Percentiles rank a stretch among this genome's conserved stretches.
These are phyloP conservation scores for Parmales sp. DNA, from an alignment of 108 stramenopile species.

Conservation along the genomic window DNA sequence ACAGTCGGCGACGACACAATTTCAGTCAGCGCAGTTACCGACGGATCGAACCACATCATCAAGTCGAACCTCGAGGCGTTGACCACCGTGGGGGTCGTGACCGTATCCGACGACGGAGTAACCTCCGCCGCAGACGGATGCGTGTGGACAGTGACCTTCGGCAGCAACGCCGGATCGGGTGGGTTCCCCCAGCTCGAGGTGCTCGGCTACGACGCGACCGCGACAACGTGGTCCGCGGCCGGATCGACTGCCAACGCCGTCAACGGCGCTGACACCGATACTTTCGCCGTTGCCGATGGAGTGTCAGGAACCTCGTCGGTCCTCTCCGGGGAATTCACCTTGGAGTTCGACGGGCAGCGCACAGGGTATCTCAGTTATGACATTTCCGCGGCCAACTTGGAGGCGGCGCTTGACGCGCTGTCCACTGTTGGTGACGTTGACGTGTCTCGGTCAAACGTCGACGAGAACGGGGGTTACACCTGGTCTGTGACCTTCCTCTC, in stretches of 20 bases:
- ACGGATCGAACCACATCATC: slow-evolving; percentile 35
- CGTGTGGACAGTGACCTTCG: slow-evolving; percentile 57
- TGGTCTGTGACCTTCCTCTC: slow-evolving; percentile 66
- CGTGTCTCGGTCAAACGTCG: slow-evolving; percentile 43
- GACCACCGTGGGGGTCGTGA: slow-evolving; percentile 49
- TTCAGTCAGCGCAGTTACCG: slow-evolving; percentile 3
- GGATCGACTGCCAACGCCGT: not conserved
- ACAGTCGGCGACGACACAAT: slow-evolving; percentile 25
- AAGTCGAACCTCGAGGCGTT: slow-evolving; percentile 63
- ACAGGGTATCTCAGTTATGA: slow-evolving; percentile 58
- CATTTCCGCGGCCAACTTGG: slow-evolving; percentile 39
- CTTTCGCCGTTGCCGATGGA: not conserved
- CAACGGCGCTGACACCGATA: not conserved
- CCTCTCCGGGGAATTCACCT: slow-evolving; percentile 56
- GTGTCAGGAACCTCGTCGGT: slow-evolving; percentile 28
- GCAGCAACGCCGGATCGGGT: slow-evolving; percentile 55
- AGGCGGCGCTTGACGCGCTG: slow-evolving; percentile 51
- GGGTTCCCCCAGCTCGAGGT: slow-evolving; percentile 28
- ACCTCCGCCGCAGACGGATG: slow-evolving; percentile 34
- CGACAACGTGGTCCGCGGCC: too few relatives aligned
- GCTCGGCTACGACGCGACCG: slow-evolving; percentile 12
- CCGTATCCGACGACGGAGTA: slow-evolving; percentile 29
- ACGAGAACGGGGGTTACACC: slow-evolving; percentile 57
- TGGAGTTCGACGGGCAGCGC: slow-evolving; percentile 46
- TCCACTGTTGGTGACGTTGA: slow-evolving; percentile 47